Conservation (phyloP, 2,329 filamentous ascomycete genomes). For the Biscogniauxia marginata region DNA sequence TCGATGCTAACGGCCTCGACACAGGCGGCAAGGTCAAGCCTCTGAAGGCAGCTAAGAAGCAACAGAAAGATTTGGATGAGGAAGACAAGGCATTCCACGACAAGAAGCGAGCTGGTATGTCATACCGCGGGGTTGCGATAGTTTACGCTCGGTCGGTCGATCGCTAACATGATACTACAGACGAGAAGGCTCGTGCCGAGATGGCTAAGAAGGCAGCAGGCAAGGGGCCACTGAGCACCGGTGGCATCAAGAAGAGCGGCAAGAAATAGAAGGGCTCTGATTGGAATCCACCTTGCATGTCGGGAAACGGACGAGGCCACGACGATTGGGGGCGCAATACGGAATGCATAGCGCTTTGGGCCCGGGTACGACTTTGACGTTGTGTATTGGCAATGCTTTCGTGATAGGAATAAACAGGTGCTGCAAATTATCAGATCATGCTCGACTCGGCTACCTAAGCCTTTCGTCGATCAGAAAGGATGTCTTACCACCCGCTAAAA, state of each 20-base stretch:
- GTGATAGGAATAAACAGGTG: background rate
- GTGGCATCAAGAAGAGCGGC: constrained; percentile 92
- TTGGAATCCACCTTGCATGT: background rate
- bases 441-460: too few relatives aligned
- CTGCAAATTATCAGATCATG: too few relatives aligned
- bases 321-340: constrained; percentile 2
- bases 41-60: constrained; percentile 87
- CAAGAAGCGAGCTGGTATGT: constrained; percentile 81
- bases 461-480: too few relatives aligned
- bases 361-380: background rate
- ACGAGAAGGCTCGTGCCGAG: constrained; percentile 83
- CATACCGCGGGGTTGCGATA: background rate
- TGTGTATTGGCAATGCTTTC: background rate
- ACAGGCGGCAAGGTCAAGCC: constrained; percentile 80
- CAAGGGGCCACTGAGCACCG: constrained; percentile 85
- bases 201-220: constrained; percentile 77
- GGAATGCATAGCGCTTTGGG: background rate
- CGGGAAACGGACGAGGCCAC: constrained; percentile 20
- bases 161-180: constrained; percentile 39
- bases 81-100: constrained; percentile 80
- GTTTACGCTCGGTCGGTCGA: background rate
- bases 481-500: too few relatives aligned
- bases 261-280: constrained; percentile 89
- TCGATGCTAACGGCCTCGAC: constrained; percentile 7
- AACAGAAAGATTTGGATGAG: constrained; percentile 77